Conservation (phyloP, 345 rosid species). For the Anacardium occidentale region DNA sequence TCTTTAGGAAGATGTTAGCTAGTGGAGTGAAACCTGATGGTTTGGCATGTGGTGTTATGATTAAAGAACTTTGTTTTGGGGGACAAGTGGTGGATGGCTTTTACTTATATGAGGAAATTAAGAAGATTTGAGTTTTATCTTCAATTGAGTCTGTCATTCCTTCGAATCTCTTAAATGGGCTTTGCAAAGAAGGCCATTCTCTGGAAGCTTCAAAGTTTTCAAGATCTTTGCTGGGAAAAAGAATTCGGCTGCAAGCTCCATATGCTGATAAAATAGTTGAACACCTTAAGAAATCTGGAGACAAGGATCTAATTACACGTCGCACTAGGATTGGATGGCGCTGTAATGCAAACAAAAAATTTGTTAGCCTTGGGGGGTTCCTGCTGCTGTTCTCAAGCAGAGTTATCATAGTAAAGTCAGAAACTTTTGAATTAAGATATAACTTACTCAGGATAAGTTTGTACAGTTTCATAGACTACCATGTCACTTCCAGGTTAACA, state of each 20-base stretch:
- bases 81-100: slow-evolving; percentile 61
- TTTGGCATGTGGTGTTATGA: slow-evolving; percentile 57
- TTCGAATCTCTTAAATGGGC: slow-evolving; percentile 55
- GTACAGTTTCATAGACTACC: background rate
- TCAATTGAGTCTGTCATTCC: slow-evolving; percentile 62
- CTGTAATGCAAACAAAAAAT: slow-evolving; percentile 7
- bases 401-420: background rate
- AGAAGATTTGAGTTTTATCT: slow-evolving; percentile 42
- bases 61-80: slow-evolving; percentile 53
- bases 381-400: background rate
- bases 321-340: slow-evolving; percentile 28
- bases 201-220: slow-evolving; percentile 64
- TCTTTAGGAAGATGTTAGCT: slow-evolving; percentile 49
- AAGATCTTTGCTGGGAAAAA: slow-evolving; percentile 49
- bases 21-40: slow-evolving; percentile 63
- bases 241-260: slow-evolving; percentile 39
- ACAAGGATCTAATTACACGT: slow-evolving; percentile 37
- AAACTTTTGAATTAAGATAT: background rate
- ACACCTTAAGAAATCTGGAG: slow-evolving; percentile 45
- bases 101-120: slow-evolving; percentile 47
- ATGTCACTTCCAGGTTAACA: background rate
- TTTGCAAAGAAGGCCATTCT: slow-evolving; percentile 42
- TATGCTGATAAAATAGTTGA: slow-evolving; percentile 36
- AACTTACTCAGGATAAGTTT: background rate
- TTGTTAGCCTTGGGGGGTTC: background rate